These are phyloP conservation scores for Purpureocillium takamizusanense DNA, from an alignment of 2,329 filamentous ascomycete genomes.

Conservation along the genomic window DNA sequence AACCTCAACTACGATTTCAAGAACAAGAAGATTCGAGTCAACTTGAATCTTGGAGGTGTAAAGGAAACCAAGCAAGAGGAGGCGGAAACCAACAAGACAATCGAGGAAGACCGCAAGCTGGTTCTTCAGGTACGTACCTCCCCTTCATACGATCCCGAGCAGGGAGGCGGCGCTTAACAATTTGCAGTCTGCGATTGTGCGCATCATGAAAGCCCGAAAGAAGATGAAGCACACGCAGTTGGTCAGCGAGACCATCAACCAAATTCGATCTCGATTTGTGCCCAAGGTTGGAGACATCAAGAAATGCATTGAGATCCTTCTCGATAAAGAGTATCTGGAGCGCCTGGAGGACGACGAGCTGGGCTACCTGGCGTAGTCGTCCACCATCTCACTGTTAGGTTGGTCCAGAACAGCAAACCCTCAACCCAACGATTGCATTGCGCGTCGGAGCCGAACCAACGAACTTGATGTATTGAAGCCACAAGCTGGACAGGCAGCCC, in stretches of 20 bases:
- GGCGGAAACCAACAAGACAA: conserved; percentile 97
- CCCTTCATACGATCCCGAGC: neutral
- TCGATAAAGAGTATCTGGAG: conserved; percentile 98
- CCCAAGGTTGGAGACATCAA: conserved; percentile 95
- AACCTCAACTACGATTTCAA: conserved; percentile 91
- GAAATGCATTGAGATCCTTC: conserved; percentile 96
- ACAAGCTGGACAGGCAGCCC: too few relatives aligned
- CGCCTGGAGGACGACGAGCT: conserved; percentile 90
- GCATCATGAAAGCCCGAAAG: conserved; percentile 99
- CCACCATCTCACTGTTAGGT: neutral
- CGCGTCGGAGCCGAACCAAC: too few relatives aligned
- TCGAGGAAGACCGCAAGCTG: conserved; percentile 95
- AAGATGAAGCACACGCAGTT: conserved; percentile 96
- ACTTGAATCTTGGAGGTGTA: conserved; percentile 90
- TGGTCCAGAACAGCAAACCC: too few relatives aligned
- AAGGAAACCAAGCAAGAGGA: conserved; percentile 94
- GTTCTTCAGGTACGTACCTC: conserved; percentile 75
- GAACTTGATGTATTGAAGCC: too few relatives aligned
- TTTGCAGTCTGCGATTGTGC: conserved; percentile 84
- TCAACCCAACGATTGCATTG: too few relatives aligned
- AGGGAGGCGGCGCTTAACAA: conserved; percentile 13
- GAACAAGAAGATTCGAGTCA: conserved; percentile 96
- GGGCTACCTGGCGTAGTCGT: conserved; percentile 74
- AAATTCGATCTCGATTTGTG: conserved; percentile 87
- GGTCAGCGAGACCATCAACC: conserved; percentile 89